These are phyloP conservation scores for Byssothecium circinans DNA, from an alignment of 2,329 filamentous ascomycete species.

Conservation along the genomic window DNA sequence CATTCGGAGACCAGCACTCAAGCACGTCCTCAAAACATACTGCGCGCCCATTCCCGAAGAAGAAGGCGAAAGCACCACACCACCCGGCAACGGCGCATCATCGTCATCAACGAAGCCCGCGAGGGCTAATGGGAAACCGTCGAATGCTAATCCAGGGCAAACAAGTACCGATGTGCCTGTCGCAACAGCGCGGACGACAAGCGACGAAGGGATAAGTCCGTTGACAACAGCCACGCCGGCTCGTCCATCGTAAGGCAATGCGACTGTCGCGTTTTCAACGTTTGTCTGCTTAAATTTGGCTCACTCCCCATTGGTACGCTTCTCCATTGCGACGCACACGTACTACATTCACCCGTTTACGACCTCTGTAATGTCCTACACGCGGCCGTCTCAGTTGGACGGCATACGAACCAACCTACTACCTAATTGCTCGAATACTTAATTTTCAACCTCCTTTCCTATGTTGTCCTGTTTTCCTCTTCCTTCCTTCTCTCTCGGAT, in stretches of 20 bases:
- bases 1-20: conserved; percentile 80
- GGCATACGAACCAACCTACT: too few relatives aligned
- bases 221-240: not conserved
- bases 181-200: not conserved
- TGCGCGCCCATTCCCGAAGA: conserved; percentile 82
- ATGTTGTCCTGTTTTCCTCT: conserved; percentile 1
- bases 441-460: not conserved
- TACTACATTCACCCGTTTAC: too few relatives aligned
- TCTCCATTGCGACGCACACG: too few relatives aligned
- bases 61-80: conserved; percentile 33
- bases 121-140: too few relatives aligned
- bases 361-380: too few relatives aligned
- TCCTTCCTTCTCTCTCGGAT: conserved; percentile 1
- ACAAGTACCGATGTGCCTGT: not conserved
- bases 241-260: not conserved
- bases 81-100: conserved; percentile 5
- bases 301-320: too few relatives aligned
- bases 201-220: not conserved
- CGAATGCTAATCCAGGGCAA: not conserved
- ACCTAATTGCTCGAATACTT: too few relatives aligned
- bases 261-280: not conserved
- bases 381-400: too few relatives aligned
- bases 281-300: not conserved
- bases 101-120: not conserved
- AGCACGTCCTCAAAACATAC: conserved; percentile 79